Conservation (phyloP, 2,329 filamentous ascomycete genomes). For the Alternaria brassicae region DNA sequence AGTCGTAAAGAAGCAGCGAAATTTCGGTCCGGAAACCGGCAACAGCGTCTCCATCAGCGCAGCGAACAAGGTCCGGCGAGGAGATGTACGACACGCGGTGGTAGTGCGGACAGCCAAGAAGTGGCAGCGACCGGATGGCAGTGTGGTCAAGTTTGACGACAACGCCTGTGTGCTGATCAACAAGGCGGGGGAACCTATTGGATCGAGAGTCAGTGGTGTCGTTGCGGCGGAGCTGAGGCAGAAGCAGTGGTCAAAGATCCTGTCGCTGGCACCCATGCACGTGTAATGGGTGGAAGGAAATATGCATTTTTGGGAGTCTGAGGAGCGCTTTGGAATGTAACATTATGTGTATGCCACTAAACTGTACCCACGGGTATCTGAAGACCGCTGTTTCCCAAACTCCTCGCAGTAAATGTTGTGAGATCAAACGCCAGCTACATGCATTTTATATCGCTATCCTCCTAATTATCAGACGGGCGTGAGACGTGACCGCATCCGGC, state of each 20-base stretch:
- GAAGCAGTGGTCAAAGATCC: slow-evolving; percentile 98
- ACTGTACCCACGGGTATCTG: slow-evolving; percentile 48
- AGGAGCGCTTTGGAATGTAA: slow-evolving; percentile 26
- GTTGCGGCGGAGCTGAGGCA: slow-evolving; percentile 88
- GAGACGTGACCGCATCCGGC: slow-evolving; percentile 92
- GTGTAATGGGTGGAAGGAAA: slow-evolving; percentile 53
- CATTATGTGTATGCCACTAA: slow-evolving; percentile 39
- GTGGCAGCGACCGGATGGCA: slow-evolving; percentile 85
- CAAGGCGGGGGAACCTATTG: slow-evolving; percentile 94
- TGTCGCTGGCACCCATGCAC: slow-evolving; percentile 90
- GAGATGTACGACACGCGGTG: slow-evolving; percentile 95
- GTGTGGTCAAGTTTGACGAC: slow-evolving; percentile 91
- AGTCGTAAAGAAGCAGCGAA: slow-evolving; percentile 95
- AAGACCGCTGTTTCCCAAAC: slow-evolving; percentile 36
- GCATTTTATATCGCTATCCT: slow-evolving; percentile 23
- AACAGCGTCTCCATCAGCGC: slow-evolving; percentile 74
- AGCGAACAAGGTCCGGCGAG: slow-evolving; percentile 92
- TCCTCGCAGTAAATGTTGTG: slow-evolving; percentile 34
- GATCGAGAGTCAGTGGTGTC: slow-evolving; percentile 75
- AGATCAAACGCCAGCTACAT: slow-evolving; percentile 44
- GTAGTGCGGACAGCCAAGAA: slow-evolving; percentile 92
- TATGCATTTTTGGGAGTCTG: slow-evolving; percentile 17
- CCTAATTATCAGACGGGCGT: slow-evolving; percentile 34
- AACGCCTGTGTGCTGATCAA: slow-evolving; percentile 98
- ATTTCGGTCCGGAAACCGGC: slow-evolving; percentile 73